A percentile compares a stretch with the other conserved stretches of the same genome.
phyloP scores from a whole-genome alignment of 2,329 filamentous ascomycete genomes.

The Chrysoporthe puriensis region DNA sequence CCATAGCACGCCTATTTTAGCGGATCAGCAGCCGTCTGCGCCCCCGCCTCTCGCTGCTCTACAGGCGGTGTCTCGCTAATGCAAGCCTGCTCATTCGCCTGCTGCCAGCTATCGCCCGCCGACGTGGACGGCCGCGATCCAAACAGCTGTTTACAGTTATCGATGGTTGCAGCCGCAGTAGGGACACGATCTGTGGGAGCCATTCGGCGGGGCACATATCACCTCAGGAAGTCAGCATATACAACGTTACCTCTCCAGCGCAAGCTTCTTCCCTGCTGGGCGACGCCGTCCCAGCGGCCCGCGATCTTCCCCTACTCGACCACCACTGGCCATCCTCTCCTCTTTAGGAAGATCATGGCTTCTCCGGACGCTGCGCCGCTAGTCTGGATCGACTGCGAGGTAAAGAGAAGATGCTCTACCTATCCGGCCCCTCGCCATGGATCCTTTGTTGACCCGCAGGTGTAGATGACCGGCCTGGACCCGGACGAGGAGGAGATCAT shows the following conservation, averaged over 20 bases:
- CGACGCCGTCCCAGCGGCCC: background rate
- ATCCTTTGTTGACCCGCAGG: conserved; percentile 20
- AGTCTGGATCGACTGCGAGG: conserved; percentile 81
- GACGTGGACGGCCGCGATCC: background rate
- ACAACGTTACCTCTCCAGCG: background rate
- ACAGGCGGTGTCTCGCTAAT: conserved; percentile 17
- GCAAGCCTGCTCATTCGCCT: conserved; percentile 23
- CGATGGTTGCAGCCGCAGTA: background rate
- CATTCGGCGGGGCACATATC: conserved; percentile 2
- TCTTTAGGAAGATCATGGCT: conserved; percentile 16
- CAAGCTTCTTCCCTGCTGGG: conserved; percentile 2
- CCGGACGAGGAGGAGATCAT: conserved; percentile 81
- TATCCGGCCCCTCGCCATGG: conserved; percentile 3
- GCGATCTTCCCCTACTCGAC: background rate
- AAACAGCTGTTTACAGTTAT: background rate
- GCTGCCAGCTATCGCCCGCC: background rate
- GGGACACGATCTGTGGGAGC: background rate
- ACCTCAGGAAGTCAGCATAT: background rate
- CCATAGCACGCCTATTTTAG: background rate
- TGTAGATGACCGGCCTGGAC: conserved; percentile 91
- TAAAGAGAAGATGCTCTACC: conserved; percentile 34
- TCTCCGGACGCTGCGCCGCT: conserved; percentile 61
- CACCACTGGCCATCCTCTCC: background rate
- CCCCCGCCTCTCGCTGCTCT: conserved; percentile 1
- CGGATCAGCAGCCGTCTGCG: background rate